Conservation (phyloP, 2,329 filamentous ascomycete species). For the Fusarium sp. region DNA sequence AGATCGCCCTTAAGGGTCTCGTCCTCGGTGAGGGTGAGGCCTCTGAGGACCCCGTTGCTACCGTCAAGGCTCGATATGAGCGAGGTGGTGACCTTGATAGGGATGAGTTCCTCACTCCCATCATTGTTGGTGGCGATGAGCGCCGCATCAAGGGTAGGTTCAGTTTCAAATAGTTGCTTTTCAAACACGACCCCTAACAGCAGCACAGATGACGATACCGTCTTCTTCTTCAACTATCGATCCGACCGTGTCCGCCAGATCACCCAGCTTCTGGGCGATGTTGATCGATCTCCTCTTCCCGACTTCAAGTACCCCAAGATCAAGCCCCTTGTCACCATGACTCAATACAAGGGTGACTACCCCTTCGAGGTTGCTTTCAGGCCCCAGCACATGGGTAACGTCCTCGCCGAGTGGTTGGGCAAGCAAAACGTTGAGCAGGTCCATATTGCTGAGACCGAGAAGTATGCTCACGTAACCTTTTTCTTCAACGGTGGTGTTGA, state of each 20-base stretch:
- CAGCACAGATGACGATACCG: conserved; percentile 80
- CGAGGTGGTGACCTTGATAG: conserved; percentile 74
- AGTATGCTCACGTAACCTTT: conserved; percentile 99
- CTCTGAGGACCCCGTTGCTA: conserved; percentile 82
- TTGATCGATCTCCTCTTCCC: conserved; percentile 88
- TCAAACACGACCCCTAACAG: conserved; percentile 2
- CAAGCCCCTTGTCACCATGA: conserved; percentile 90
- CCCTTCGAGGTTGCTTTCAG: conserved; percentile 92
- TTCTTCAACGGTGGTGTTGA: conserved; percentile 99
- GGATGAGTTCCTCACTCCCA: conserved; percentile 98
- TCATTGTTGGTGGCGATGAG: conserved; percentile 89
- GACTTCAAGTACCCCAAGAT: conserved; percentile 96
- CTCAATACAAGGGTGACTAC: conserved; percentile 95
- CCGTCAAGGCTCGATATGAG: conserved; percentile 87
- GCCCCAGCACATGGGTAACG: conserved; percentile 95
- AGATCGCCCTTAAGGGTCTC: conserved; percentile 87
- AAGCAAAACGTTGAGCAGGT: conserved; percentile 92
- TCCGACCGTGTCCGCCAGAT: conserved; percentile 97
- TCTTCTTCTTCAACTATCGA: conserved; percentile 99
- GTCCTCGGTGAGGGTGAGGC: conserved; percentile 87
- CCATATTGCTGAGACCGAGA: conserved; percentile 97
- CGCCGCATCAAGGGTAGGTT: conserved; percentile 81
- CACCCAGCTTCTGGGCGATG: conserved; percentile 89
- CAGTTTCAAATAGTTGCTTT: not conserved
- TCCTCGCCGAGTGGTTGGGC: conserved; percentile 95